Conservation (phyloP, 441 rosid species). For the Eruca vesicaria region DNA sequence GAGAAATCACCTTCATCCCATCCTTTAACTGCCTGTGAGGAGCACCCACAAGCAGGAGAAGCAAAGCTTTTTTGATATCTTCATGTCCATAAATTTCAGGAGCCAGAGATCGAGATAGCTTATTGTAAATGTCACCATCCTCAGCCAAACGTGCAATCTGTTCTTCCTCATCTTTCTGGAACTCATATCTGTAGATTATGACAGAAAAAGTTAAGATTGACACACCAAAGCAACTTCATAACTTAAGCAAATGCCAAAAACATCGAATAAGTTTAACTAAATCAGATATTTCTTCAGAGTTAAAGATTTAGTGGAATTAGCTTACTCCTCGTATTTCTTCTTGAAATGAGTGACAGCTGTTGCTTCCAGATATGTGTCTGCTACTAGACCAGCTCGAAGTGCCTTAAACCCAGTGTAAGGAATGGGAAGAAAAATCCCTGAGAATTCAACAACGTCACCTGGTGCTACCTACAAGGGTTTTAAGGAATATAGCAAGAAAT, state of each 20-base stretch:
- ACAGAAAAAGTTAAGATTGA: not conserved
- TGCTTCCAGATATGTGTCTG: constrained; percentile 96
- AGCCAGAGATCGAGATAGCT: constrained; percentile 87
- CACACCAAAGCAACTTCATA: not conserved
- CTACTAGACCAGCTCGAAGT: constrained; percentile 96
- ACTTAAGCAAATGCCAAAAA: constrained; percentile 1
- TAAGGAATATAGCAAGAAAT: not conserved
- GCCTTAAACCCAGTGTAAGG: constrained; percentile 96
- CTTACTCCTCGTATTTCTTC: constrained; percentile 99
- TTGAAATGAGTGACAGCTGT: constrained; percentile 92
- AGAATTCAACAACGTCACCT: constrained; percentile 95
- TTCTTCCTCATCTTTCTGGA: constrained; percentile 86
- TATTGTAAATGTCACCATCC: constrained; percentile 98
- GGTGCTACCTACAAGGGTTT: constrained; percentile 71
- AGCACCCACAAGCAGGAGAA: constrained; percentile 98
- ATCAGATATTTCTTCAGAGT: not conserved
- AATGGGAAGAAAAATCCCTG: constrained; percentile 98
- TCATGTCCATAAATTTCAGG: constrained; percentile 99
- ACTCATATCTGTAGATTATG: constrained; percentile 68
- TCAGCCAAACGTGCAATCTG: constrained; percentile 86
- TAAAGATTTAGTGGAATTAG: constrained; percentile 9
- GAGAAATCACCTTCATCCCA: constrained; percentile 88
- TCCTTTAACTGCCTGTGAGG: constrained; percentile 95
- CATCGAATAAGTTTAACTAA: not conserved
- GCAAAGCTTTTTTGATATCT: constrained; percentile 93